Base-by-base conservation (phyloP, 352 stramenopile species). In the Plasmopara muralis region DNA sequence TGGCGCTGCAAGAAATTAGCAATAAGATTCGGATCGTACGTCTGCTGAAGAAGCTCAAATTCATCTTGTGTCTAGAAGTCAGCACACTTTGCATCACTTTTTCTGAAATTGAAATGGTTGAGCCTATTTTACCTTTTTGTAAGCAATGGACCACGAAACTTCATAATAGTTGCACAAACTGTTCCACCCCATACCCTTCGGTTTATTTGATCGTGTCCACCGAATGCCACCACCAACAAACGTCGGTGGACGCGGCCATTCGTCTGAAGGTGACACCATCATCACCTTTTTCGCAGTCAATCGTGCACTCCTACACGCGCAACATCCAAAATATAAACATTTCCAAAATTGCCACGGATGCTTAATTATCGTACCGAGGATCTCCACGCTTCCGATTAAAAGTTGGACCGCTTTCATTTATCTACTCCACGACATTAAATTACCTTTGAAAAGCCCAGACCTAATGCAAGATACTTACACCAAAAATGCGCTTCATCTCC, bases 401-500 rank as follows among this genome's bases (percentile, higher is more conserved):
- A 44, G 50, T 73, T 5, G 84, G 68, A n/a, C 68, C 64, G 0
- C 51, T 66, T 51, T 85, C 72, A 30, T 83, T 86, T 14, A 93
- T 78, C 82, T 92, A 47, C 16, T 60, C 9, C 9, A 38, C 1
- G 13, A 14, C 9, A 38, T 38, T 38, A 14, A 37, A 44, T 29
- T 14, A 1, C 0, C 13, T n/a, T 1, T 14, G 13, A 38, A 14
- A 14, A 38, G 33, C 13, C 9, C 13, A 14, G 33, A 5, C 4
- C 33, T 14, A 5, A 38, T 9, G 9, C 33, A 38, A 9, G 13
- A 38, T 5, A 48, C 70, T 14, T 54, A 93, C 83, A 16, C 81
- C 81, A 66, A 93, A 92, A 51, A 93, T 87, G 38, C 83, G 78
- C 64, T 90, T 92, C 83, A 93, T 92, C 63, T 93, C 83, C 57